These are phyloP conservation scores for Annulohypoxylon stygium DNA, from an alignment of 495 filamentous ascomycete genomes.

Conservation along the genomic window DNA sequence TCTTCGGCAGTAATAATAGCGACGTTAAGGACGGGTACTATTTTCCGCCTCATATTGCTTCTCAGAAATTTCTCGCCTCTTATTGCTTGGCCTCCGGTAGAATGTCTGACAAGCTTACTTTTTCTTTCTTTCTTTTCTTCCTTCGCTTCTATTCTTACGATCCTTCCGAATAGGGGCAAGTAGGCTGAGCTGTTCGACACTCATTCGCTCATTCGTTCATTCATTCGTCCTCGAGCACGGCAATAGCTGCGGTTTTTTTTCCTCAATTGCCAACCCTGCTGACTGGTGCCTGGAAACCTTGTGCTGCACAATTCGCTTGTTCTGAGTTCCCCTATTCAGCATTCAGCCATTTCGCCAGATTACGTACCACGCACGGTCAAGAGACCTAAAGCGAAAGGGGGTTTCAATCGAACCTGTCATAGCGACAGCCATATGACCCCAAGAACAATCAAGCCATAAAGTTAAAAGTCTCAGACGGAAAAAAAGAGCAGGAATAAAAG, in stretches of 20 bases:
- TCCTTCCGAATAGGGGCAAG: slow-evolving; percentile 36
- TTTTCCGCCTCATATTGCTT: slow-evolving; percentile 19
- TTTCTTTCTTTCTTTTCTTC: slow-evolving; percentile 24
- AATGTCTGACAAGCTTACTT: slow-evolving; percentile 45
- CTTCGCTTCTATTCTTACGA: slow-evolving; percentile 38
- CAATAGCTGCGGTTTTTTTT: slow-evolving; percentile 17
- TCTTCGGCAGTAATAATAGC: slow-evolving; percentile 2
- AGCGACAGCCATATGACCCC: slow-evolving; percentile 16
- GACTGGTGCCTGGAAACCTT: slow-evolving; percentile 6
- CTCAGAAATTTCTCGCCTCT: slow-evolving; percentile 2
- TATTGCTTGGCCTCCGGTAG: slow-evolving; percentile 24
- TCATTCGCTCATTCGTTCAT: slow-evolving; percentile 14
- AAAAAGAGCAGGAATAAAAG: slow-evolving; percentile 15
- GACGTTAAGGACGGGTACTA: slow-evolving; percentile 30
- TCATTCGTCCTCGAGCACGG: slow-evolving; percentile 20
- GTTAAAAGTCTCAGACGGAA: slow-evolving; percentile 20
- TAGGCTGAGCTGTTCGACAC: slow-evolving; percentile 35
- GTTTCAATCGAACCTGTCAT: slow-evolving; percentile 24
- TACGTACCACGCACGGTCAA: slow-evolving; percentile 4
- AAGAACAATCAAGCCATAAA: slow-evolving; percentile 27
- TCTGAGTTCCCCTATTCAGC: slow-evolving; percentile 8
- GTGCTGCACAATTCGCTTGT: slow-evolving; percentile 18
- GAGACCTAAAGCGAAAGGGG: background rate
- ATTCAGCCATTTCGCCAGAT: slow-evolving; percentile 20
- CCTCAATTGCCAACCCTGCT: slow-evolving; percentile 10